Percentiles rank a stretch among this genome's conserved stretches.
Conservation (phyloP, 2,329 filamentous ascomycete species). For the Colletotrichum sidae region DNA sequence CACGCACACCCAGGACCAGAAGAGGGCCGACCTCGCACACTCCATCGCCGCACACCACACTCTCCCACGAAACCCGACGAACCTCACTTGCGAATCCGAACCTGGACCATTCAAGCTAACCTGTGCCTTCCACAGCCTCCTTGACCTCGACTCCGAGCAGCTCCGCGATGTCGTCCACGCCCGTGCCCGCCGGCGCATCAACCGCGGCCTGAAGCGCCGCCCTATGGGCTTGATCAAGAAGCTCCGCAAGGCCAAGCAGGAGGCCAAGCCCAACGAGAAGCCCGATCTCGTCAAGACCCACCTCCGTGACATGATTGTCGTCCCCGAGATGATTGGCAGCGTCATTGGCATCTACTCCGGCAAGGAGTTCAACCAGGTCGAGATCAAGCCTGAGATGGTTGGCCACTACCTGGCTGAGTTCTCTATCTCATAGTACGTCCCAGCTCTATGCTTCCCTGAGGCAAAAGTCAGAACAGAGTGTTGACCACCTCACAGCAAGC, state of each 20-base stretch:
- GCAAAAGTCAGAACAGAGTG: slow-evolving; percentile 16
- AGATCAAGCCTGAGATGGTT: slow-evolving; percentile 99
- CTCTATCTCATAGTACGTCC: slow-evolving; percentile 98
- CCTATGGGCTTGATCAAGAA: slow-evolving; percentile 99
- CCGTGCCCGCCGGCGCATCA: slow-evolving; percentile 98
- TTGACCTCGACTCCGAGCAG: slow-evolving; percentile 98
- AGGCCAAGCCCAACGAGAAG: slow-evolving; percentile 99
- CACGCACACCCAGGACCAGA: slow-evolving; percentile 3
- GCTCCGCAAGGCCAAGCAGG: slow-evolving; percentile 99
- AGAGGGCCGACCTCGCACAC: slow-evolving; percentile 10
- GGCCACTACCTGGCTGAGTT: slow-evolving; percentile 99
- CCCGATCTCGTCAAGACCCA: slow-evolving; percentile 99
- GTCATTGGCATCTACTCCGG: slow-evolving; percentile 99
- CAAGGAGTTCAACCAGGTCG: slow-evolving; percentile 99
- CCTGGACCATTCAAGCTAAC: slow-evolving; percentile 34
- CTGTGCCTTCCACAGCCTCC: slow-evolving; percentile 73
- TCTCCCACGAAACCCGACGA: slow-evolving; percentile 5
- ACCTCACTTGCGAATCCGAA: slow-evolving; percentile 18
- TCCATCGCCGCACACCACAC: slow-evolving; percentile 1
- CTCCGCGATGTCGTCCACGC: slow-evolving; percentile 99
- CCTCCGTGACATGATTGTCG: slow-evolving; percentile 99
- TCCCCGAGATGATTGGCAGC: slow-evolving; percentile 99
- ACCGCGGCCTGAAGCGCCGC: slow-evolving; percentile 99
- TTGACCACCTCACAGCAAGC: slow-evolving; percentile 81
- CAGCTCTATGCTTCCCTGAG: background rate